Evolutionary conservation across 2,329 filamentous ascomycete species (phyloP).

Genomic region (Arthrocladium fulminans): DNA sequence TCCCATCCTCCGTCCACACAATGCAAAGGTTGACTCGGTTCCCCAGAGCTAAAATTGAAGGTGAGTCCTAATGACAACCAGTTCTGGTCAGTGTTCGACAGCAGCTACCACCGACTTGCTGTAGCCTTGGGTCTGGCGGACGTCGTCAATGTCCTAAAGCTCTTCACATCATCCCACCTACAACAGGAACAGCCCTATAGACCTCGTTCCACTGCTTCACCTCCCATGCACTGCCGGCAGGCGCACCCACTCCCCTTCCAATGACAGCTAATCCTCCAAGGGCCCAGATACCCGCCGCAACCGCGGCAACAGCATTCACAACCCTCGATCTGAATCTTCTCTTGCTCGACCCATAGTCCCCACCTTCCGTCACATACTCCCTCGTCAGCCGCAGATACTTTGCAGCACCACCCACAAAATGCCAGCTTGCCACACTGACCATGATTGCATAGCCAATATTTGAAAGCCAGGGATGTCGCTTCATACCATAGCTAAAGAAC

Average conservation of each 20-base stretch:
- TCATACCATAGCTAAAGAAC: slow-evolving; percentile 79
- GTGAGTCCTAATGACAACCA: too few species aligned
- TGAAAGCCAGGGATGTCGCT: slow-evolving; percentile 57
- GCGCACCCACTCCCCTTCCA: slow-evolving; percentile 53
- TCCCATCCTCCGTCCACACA: too few species aligned
- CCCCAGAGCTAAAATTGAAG: too few species aligned
- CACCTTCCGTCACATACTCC: slow-evolving; percentile 40
- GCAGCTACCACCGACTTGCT: too few species aligned
- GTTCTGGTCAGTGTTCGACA: too few species aligned
- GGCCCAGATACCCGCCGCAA: slow-evolving; percentile 63
- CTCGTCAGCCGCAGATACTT: slow-evolving; percentile 65
- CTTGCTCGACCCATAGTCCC: slow-evolving; percentile 29
- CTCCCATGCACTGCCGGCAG: slow-evolving; percentile 49
- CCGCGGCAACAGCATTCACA: slow-evolving; percentile 56
- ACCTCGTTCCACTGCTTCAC: slow-evolving; percentile 70
- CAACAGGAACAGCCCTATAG: slow-evolving; percentile 51
- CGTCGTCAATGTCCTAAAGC: too few species aligned
- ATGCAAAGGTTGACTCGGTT: too few species aligned
- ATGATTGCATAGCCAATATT: slow-evolving; percentile 61
- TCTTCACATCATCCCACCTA: slow-evolving; percentile 45
- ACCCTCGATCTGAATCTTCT: slow-evolving; percentile 60
- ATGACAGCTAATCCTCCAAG: slow-evolving; percentile 72
- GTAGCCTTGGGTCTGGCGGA: too few species aligned
- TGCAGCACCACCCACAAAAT: slow-evolving; percentile 79
- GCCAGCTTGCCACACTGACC: slow-evolving; percentile 59